Evolutionary conservation across 2,329 filamentous ascomycete species (phyloP).

Genomic region (Aspergillus aculeatus): DNA sequence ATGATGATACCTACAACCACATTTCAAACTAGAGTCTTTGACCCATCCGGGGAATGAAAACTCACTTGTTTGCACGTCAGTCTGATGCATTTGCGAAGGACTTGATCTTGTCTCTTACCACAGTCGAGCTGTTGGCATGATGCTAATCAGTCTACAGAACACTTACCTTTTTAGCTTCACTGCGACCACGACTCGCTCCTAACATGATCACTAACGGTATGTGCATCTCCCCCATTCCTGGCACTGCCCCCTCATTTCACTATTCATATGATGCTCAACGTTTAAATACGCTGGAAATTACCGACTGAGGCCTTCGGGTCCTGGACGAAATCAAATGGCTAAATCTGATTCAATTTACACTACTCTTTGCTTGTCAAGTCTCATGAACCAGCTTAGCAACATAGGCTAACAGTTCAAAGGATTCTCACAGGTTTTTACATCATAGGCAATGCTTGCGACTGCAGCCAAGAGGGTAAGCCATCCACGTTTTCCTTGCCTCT

Average conservation of each 20-base stretch:
- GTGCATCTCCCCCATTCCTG: conserved; percentile 18
- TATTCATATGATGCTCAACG: conserved; percentile 56
- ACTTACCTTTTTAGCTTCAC: neutral
- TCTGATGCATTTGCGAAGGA: conserved; percentile 60
- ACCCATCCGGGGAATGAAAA: conserved; percentile 77
- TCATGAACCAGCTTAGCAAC: conserved; percentile 7
- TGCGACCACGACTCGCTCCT: neutral
- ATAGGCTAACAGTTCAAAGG: conserved; percentile 22
- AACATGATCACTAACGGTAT: conserved; percentile 22
- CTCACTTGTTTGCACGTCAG: conserved; percentile 77
- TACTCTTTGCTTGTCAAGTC: conserved; percentile 15
- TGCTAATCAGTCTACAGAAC: conserved; percentile 9
- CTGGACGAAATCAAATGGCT: conserved; percentile 83
- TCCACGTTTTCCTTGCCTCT: conserved; percentile 2
- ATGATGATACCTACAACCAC: conserved; percentile 79
- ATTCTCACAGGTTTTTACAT: neutral
- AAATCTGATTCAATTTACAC: conserved; percentile 63
- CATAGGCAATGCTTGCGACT: neutral
- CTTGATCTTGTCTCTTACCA: conserved; percentile 6
- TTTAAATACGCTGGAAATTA: conserved; percentile 87
- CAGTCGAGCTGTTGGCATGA: neutral
- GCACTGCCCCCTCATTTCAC: conserved; percentile 32
- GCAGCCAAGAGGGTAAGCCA: conserved; percentile 24
- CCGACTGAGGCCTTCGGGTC: conserved; percentile 73
- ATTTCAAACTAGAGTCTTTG: conserved; percentile 95